Percentiles rank a stretch among this genome's conserved stretches.
These are phyloP conservation scores for Rugonectria rugulosa DNA, from an alignment of 2,329 filamentous ascomycete genomes.

Conservation along the genomic window DNA sequence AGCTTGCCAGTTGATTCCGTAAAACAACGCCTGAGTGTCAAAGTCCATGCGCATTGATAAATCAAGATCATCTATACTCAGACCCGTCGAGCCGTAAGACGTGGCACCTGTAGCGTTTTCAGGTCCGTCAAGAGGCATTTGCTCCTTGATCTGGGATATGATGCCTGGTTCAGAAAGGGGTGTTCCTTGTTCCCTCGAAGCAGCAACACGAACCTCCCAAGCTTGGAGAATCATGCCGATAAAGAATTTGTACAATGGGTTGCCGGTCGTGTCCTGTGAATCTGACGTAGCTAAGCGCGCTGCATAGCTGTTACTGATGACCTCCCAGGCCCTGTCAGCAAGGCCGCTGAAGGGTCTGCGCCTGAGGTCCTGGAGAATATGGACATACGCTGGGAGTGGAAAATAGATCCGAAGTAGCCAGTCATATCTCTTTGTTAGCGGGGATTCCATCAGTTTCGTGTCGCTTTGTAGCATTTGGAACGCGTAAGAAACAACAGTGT, in stretches of 20 bases:
- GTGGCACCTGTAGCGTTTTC: too few species aligned
- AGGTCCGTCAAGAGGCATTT: background rate
- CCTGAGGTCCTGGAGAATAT: conserved; percentile 8
- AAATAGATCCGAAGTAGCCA: conserved; percentile 9
- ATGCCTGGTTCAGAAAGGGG: background rate
- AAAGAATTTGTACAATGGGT: conserved; percentile 2
- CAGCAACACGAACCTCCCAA: conserved; percentile 6
- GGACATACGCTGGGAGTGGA: conserved; percentile 12
- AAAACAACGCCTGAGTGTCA: background rate
- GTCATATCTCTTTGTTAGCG: background rate
- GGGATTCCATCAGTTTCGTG: conserved; percentile 1
- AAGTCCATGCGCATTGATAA: background rate
- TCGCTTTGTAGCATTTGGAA: conserved; percentile 9
- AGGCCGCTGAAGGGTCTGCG: background rate
- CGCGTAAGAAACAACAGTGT: background rate
- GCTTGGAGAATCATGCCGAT: background rate
- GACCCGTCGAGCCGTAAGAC: background rate
- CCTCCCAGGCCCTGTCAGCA: background rate
- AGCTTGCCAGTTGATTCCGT: background rate
- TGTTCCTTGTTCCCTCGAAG: background rate
- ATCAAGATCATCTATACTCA: background rate
- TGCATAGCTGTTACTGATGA: background rate
- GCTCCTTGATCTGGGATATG: background rate
- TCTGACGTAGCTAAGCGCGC: background rate
- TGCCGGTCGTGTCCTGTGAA: background rate